Percentiles rank a stretch among this genome's conserved stretches.
phyloP scores from a whole-genome alignment of 768 basidiomycete species.

The Mycena rosella region DNA sequence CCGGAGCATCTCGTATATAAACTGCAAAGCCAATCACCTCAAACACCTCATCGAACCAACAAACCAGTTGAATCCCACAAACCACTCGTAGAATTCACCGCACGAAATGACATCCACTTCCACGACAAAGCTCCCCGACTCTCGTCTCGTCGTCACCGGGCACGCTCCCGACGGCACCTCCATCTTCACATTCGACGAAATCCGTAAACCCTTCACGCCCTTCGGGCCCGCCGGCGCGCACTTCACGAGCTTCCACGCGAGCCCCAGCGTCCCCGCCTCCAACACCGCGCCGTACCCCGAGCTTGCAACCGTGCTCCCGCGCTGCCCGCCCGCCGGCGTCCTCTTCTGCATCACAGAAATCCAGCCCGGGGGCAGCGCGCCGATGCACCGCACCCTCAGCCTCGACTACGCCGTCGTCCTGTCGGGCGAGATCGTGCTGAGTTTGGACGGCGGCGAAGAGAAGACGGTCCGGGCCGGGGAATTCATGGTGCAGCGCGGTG shows the following conservation, averaged over 20 bases:
- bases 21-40: too few relatives aligned
- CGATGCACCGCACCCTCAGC: slow-evolving; percentile 18
- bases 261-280: slow-evolving; percentile 24
- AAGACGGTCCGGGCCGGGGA: slow-evolving; percentile 22
- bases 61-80: too few relatives aligned
- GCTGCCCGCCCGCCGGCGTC: slow-evolving; percentile 28
- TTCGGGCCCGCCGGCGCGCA: slow-evolving; percentile 17
- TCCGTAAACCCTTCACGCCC: slow-evolving; percentile 23
- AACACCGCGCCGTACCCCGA: slow-evolving; percentile 31
- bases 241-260: slow-evolving; percentile 29
- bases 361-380: slow-evolving; percentile 5
- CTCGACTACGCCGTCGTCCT: slow-evolving; percentile 20
- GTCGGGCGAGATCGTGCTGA: slow-evolving; percentile 22
- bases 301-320: slow-evolving; percentile 18
- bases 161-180: slow-evolving; percentile 25
- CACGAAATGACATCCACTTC: slow-evolving; percentile 13
- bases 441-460: slow-evolving; percentile 23
- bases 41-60: too few relatives aligned
- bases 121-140: slow-evolving; percentile 19
- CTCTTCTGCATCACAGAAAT: slow-evolving; percentile 30
- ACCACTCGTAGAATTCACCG: not conserved
- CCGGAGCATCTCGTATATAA: not conserved
- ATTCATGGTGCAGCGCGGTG: slow-evolving; percentile 25
- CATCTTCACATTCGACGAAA: slow-evolving; percentile 28
- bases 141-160: slow-evolving; percentile 28